Evolutionary conservation across 176 grass and related monocot species (phyloP), one percentile per base, ranked within the genome.

Genomic region (Rhynchospora breviuscula): DNA sequence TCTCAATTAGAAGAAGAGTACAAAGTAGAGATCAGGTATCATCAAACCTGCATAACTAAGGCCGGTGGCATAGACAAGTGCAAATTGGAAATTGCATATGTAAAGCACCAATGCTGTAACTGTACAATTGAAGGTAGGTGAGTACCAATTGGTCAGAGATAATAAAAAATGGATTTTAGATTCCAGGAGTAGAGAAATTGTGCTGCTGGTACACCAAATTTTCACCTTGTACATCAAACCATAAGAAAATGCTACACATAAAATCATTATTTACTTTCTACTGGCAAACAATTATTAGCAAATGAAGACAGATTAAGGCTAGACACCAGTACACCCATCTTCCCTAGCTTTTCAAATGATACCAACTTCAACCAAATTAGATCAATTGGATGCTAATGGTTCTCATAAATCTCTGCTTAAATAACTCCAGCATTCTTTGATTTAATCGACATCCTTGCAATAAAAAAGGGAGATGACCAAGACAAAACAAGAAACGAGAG

Each of bases 41-140:
- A 65, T 45, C 80, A 65, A 67, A 97, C 93, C 87, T 91, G 89
- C 72, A 85, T 97, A 97, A 85, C 91, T 97, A 79, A 93, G 83
- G 17, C 89, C 83, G 14, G 88, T 87, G 85, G 93, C 89, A 80
- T 87, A 97, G 59, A 93, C 80, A 60, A 97, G 82, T 79, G 89
- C 82, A 59, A 93, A 89, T 83, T 97, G 91, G 79, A 97, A 62
- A 53, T 91, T 91, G 93, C 93, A 97, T 17, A 90, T 18, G 40
- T 93, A 97, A 46, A 97, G 84, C 79, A 93, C 33, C 72, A 88
- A 44, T 77, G 45, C 88, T 18, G 87, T 89, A 79, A 63, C 93
- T 97, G 89, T 80, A 63, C 25, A 68, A 77, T 29, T 40, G 47
- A 65, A 82, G 22, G 47, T 49, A 82, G 12, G 63, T 64, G 31